Base-by-base conservation (phyloP, 2,329 filamentous ascomycete species). In the Triangularia verruculosa region DNA sequence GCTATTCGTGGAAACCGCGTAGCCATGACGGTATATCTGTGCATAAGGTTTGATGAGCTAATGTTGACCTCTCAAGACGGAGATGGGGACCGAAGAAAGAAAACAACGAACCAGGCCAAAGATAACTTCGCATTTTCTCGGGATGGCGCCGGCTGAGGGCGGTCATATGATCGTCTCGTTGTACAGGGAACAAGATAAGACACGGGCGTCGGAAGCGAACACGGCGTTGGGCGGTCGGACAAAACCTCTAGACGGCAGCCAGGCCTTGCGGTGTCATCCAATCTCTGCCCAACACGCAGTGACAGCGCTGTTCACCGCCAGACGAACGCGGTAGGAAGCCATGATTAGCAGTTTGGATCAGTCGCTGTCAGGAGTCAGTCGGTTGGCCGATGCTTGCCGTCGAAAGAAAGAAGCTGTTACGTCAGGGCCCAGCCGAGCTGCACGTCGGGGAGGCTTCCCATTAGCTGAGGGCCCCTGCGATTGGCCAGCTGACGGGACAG, bases 331-430 rank as follows among this genome's bases (percentile, higher is more conserved):
- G 12, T 20, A 20, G n/a, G n/a, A 47, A 47, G 39, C 39, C 39
- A 47, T 47, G 11, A 11, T 12, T n/a, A n/a, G n/a, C n/a, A n/a
- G n/a, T n/a, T n/a, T 12, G 11, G 30, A 32, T 12, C 30, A 32
- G 9, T 7, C 43, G n/a, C 15, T 27, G 22, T 20, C 22, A 54
- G 22, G n/a, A n/a, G n/a, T n/a, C n/a, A 52, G 2, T 61, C 22
- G 27, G 27, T 57, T 20, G 57, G 22, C 66, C 66, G 64, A 66
- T 63, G 64, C 55, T 65, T 62, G 62, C 66, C 64, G 64, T 51
- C 47, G 34, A 65, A 25, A 61, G 57, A 52, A 61, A 32, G 61
- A 58, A 61, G 58, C 43, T 59, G 28, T 66, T 66, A 67, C 61
- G 64, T 67, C 65, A 67, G 60, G 58, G 51, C 24, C 57, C 56